phyloP scores from a whole-genome alignment of 1,139 yeast genomes.

The Pichia sp. region DNA sequence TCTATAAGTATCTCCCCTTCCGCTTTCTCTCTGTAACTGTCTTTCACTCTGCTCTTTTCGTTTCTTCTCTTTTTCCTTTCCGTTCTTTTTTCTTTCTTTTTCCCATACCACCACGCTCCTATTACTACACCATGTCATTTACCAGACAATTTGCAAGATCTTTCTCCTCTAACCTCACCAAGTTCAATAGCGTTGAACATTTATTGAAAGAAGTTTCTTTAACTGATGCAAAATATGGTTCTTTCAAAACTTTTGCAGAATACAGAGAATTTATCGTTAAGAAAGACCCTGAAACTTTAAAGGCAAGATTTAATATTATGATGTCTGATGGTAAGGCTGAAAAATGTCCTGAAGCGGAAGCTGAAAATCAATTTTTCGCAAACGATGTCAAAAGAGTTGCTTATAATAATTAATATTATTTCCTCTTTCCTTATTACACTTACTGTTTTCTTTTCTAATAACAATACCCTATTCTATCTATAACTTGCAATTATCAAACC shows the following conservation, averaged over 20 bases:
- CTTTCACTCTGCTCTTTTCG: too few relatives aligned
- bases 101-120: neutral
- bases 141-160: neutral
- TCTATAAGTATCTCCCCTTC: too few relatives aligned
- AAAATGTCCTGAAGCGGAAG: slow-evolving; percentile 16
- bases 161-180: neutral
- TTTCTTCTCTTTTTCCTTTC: too few relatives aligned
- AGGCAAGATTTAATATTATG: slow-evolving; percentile 25
- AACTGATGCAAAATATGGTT: slow-evolving; percentile 15
- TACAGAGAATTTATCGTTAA: slow-evolving; percentile 47
- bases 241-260: slow-evolving; percentile 51
- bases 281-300: slow-evolving; percentile 43
- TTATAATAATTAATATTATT: slow-evolving; percentile 15
- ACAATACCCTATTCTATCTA: too few relatives aligned
- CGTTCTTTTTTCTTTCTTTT: too few relatives aligned
- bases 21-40: too few relatives aligned
- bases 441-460: neutral
- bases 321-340: slow-evolving; percentile 14
- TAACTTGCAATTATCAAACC: too few relatives aligned
- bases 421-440: neutral
- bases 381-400: slow-evolving; percentile 27
- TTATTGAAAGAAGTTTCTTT: neutral
- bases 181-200: neutral
- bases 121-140: neutral
- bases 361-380: slow-evolving; percentile 15